Conservation (phyloP, 2,329 filamentous ascomycete species). For the Grosmannia clavigera region DNA sequence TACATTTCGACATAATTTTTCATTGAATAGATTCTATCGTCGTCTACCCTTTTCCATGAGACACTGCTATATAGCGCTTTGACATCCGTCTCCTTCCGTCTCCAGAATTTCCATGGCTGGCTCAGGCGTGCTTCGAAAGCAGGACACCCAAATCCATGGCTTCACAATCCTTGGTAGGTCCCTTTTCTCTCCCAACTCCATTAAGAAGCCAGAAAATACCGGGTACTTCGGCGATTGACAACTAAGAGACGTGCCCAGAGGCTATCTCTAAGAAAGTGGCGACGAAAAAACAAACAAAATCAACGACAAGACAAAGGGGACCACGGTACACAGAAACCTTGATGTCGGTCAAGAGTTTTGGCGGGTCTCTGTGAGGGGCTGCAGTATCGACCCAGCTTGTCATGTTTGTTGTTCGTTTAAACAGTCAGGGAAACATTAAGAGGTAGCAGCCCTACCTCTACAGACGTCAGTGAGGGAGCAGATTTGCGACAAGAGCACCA, state of each 20-base stretch:
- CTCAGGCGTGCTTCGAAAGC: conserved; percentile 12
- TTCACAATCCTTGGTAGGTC: conserved; percentile 8
- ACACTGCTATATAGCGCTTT: not conserved
- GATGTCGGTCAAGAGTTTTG: not conserved
- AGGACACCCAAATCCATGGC: not conserved
- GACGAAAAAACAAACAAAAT: not conserved
- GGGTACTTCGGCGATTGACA: conserved; percentile 8
- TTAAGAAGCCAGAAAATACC: not conserved
- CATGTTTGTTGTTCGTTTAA: not conserved
- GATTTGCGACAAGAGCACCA: not conserved
- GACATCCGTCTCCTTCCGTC: not conserved
- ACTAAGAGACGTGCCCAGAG: not conserved
- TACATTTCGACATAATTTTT: not conserved
- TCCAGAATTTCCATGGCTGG: conserved; percentile 19
- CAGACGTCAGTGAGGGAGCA: not conserved
- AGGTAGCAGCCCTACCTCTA: not conserved
- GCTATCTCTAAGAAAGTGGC: not conserved
- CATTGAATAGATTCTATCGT: conserved; percentile 40
- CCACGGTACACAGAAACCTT: not conserved
- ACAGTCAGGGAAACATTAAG: not conserved
- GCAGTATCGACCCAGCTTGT: conserved; percentile 40
- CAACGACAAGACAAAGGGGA: not conserved
- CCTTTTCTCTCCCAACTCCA: not conserved
- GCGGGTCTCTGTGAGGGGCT: conserved; percentile 25
- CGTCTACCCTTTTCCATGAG: conserved; percentile 27